Evolutionary conservation across 2,329 filamentous ascomycete species (phyloP), one percentile per base, ranked within the genome.

Genomic region (Exophiala bonariae): DNA sequence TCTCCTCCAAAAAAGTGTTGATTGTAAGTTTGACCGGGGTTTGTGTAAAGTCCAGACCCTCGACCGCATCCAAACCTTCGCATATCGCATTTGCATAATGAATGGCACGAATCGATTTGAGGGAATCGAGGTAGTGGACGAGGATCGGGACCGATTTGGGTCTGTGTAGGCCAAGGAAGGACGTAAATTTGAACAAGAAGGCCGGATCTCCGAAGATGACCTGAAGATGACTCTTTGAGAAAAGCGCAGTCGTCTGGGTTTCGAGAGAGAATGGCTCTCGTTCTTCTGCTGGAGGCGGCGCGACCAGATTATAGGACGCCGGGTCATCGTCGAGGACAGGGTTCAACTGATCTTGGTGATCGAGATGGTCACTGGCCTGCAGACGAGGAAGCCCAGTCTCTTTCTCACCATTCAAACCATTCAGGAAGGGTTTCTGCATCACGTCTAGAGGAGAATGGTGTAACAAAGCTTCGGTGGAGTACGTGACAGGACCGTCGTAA

Each of bases 81-180:
- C 82, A 76, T 28, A 89, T 75, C 0, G 83, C 79, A 62, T 90
- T 88, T 16, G 84, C 79, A 58, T 89, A 89, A 26, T 77, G 74
- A 47, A 90, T 82, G 2, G 86, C 85, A 56, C 81, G 80, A 10
- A 88, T 65, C 1, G 86, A 85, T 61, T 90, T 91, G 47, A 82
- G 65, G 0, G 84, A 78, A 57, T 88, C 83, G 2, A 89, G 73
- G 55, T 89, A 89, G 68, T 89, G 87, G 19, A 83, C 78, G 11
- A 90, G 67, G 6, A 86, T 68, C 0, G 84, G 79, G 2, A 87
- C 71, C 0, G 85, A 87, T 16, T 76, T 68, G 4, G 83, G 80
- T 35, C 83, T 74, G 35, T 77, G 71, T 3, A 71, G 64, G 47
- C 78, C 78, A 2, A 90, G 70, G 57, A 87, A 91, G 2, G 79